Evolutionary conservation across 1,284 basidiomycete species (phyloP), one percentile per base, ranked within the genome.

Genomic region (Coriolopsis trogii): DNA sequence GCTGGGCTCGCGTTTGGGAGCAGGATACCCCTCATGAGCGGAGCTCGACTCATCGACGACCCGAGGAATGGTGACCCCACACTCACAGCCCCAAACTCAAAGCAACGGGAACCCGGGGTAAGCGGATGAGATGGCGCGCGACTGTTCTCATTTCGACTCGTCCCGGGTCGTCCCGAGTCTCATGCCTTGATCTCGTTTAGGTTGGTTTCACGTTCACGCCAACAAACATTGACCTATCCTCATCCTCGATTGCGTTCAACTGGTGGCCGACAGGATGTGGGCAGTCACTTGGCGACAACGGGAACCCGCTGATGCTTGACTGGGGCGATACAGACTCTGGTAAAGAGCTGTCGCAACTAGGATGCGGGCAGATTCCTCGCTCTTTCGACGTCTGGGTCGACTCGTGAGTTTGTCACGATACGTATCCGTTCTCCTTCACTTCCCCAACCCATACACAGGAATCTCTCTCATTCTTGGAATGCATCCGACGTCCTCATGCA

Each of bases 251-350:
- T 21, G 21, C 50, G 16, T 21, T 52, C 13, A 52, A 36, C 21
- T 52, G 50, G 50, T 52, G 50, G 50, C 26, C 50, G 21, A 42
- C 34, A 3, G 50, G 44, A 12, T 46, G 50, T 26, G 30, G 24
- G 6, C 33, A 37, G 21, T 4, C 29, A 10, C 12, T n/a, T n/a
- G n/a, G n/a, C n/a, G n/a, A n/a, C n/a, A n/a, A 5, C 5, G n/a
- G 13, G 1, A 4, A 16, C 23, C 9, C 28, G 9, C n/a, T 37
- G 3, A 15, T 1, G 10, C 18, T 5, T 6, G 37, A 40, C 15
- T 46, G 37, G 45, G 25, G 18, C 1, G 20, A 46, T 29, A 40
- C 37, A 4, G 13, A 20, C 6, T 46, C 45, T 2, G 37, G 45
- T 20, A 40, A 1, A 20, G 49, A 31, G 16, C n/a, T 51, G 0